phyloP scores from a whole-genome alignment of 2,329 filamentous ascomycete species.

The Acrocalymma vagum region DNA sequence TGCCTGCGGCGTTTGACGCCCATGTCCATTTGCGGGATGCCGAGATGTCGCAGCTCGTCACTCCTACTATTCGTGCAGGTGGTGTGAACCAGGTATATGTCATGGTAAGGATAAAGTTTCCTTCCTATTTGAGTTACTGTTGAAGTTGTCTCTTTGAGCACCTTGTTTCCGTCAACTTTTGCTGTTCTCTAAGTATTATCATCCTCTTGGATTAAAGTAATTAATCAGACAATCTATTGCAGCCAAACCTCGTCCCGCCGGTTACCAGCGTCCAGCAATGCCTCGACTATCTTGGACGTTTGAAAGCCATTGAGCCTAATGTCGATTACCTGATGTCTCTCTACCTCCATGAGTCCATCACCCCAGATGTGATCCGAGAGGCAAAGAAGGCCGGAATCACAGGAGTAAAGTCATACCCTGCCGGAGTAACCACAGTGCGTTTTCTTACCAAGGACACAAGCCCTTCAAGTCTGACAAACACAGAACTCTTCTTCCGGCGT shows the following conservation, averaged over 20 bases:
- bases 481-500: slow-evolving; percentile 72
- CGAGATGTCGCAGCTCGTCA: slow-evolving; percentile 60
- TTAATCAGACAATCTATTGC: slow-evolving; percentile 5
- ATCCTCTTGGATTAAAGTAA: background rate
- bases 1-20: slow-evolving; percentile 60
- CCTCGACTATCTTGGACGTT: slow-evolving; percentile 54
- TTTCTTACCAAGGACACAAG: background rate
- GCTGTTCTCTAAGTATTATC: background rate
- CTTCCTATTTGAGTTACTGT: slow-evolving; percentile 2
- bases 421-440: slow-evolving; percentile 50
- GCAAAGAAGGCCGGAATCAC: slow-evolving; percentile 76
- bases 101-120: slow-evolving; percentile 51
- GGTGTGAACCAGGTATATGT: slow-evolving; percentile 64
- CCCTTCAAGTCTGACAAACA: slow-evolving; percentile 26
- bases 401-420: slow-evolving; percentile 75
- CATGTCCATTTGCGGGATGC: slow-evolving; percentile 63
- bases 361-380: slow-evolving; percentile 67
- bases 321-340: slow-evolving; percentile 62
- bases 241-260: slow-evolving; percentile 61
- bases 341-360: slow-evolving; percentile 59
- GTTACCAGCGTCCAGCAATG: slow-evolving; percentile 59
- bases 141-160: background rate
- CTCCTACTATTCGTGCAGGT: slow-evolving; percentile 59
- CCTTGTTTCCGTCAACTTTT: background rate
- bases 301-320: slow-evolving; percentile 56